Evolutionary conservation across 129 eudicot species (phyloP).

Genomic region (Chrysanthemum lavandulifolium): DNA sequence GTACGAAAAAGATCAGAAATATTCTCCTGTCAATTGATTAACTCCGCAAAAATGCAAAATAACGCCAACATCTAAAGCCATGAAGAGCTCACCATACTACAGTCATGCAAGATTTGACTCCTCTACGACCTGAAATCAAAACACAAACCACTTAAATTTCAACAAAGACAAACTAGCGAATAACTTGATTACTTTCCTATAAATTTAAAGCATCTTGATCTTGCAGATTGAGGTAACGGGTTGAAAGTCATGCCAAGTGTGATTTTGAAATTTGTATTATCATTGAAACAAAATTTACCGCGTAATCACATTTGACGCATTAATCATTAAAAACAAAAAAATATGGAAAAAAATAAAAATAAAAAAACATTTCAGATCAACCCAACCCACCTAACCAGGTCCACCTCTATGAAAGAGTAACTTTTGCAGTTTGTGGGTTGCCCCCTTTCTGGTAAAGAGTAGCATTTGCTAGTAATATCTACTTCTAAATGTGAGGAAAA

Average conservation of each 20-base stretch:
- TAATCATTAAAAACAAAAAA: neutral
- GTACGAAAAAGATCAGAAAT: too few species aligned
- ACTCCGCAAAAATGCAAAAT: conserved; percentile 7
- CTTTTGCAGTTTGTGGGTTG: neutral
- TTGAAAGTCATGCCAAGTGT: neutral
- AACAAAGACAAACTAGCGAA: conserved; percentile 6
- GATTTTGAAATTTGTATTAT: neutral
- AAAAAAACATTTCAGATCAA: neutral
- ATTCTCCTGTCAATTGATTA: too few species aligned
- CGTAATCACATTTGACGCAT: neutral
- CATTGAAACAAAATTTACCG: too few species aligned
- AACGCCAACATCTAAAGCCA: conserved; percentile 6
- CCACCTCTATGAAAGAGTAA: too few species aligned
- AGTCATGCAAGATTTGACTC: conserved; percentile 18
- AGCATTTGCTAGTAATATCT: neutral
- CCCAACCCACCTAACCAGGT: neutral
- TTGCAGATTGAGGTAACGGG: conserved; percentile 3
- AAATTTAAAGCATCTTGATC: neutral
- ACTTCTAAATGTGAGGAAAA: neutral
- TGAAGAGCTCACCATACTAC: neutral
- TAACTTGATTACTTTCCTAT: neutral
- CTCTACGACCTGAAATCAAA: conserved; percentile 25
- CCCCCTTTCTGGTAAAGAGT: neutral
- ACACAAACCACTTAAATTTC: conserved; percentile 14
- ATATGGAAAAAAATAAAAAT: neutral